Base-by-base conservation (phyloP, 257 asterid species). In the Nemophila menziesii region DNA sequence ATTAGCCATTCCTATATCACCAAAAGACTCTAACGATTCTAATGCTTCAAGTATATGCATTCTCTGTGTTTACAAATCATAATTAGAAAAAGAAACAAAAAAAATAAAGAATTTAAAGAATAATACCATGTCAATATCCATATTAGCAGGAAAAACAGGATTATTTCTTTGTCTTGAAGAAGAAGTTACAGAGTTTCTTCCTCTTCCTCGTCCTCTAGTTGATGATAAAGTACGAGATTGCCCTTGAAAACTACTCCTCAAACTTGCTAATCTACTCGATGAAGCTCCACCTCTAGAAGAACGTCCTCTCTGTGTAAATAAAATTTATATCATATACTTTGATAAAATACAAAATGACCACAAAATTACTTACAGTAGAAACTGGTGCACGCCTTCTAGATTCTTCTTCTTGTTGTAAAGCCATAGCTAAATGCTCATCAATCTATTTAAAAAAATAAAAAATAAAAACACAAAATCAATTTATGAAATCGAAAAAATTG, bases 81-180 rank as follows among this genome's bases (percentile, higher is more conserved):
- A 7, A 10, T 17, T 17, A 8, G 3, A 8, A 19, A 41, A 29
- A 10, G 8, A 29, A 29, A 29, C 7, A 29, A 7, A 3, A 13
- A 29, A 29, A 29, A 5, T 7, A 29, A 29, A 29, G 36, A 10
- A 29, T 29, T 29, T 29, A 7, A 29, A 29, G 8, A n/a, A n/a
- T 39, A 46, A 16, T 80, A 87, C 97, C 89, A 58, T 49, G 45
- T 83, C 97, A 16, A 83, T 52, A 70, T 87, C 92, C 95, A 87
- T 80, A 55, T 59, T 71, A 43, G 77, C 58, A 20, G 93, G 92
- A 67, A 87, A 87, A 22, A 77, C 2, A 36, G 93, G 59, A 51
- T 58, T 50, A 51, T 58, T 50, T 62, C 78, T 61, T 49, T 61
- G 72, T 54, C 64, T 48, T 18, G 79, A 38, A 39, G 78, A 51